Percentiles rank a stretch among this genome's conserved stretches.
These are phyloP conservation scores for Lachancea thermotolerans DNA, from an alignment of 805 yeast species.

Conservation along the genomic window DNA sequence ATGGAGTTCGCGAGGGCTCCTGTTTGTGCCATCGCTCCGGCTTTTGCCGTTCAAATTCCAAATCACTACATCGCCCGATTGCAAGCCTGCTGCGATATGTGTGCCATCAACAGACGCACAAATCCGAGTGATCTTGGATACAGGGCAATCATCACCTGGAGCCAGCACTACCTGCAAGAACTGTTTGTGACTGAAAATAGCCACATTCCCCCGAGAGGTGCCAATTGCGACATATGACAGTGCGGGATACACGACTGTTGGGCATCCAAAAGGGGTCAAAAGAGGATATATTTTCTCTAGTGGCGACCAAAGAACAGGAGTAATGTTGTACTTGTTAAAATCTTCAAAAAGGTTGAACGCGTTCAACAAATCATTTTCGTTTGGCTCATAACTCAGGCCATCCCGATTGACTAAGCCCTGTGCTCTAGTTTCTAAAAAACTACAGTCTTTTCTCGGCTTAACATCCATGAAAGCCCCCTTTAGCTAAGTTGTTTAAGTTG, in stretches of 20 bases:
- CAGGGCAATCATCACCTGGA: slow-evolving; percentile 17
- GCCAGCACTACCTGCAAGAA: slow-evolving; percentile 37
- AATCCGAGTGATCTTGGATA: slow-evolving; percentile 48
- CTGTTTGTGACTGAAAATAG: slow-evolving; percentile 68
- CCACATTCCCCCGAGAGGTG: slow-evolving; percentile 57
- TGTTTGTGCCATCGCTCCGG: slow-evolving; percentile 12
- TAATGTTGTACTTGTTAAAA: neutral
- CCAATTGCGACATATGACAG: slow-evolving; percentile 53
- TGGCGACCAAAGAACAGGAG: slow-evolving; percentile 14
- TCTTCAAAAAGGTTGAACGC: slow-evolving; percentile 4
- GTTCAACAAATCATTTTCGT: neutral
- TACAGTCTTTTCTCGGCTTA: no score
- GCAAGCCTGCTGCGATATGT: slow-evolving; percentile 61
- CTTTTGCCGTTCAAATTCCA: slow-evolving; percentile 49
- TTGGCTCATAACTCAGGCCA: no score
- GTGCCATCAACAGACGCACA: slow-evolving; percentile 64
- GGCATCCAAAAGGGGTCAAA: slow-evolving; percentile 42
- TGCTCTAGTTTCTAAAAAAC: no score
- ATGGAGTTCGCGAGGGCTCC: slow-evolving; percentile 21
- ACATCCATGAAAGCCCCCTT: no score
- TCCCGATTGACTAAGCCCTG: no score
- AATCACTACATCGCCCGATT: slow-evolving; percentile 53
- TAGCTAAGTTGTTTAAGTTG: no score
- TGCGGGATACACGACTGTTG: slow-evolving; percentile 40
- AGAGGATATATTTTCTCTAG: slow-evolving; percentile 22